A percentile compares a stretch with the other conserved stretches of the same genome.
phyloP scores from a whole-genome alignment of 805 yeast genomes.

The Tetrapisispora phaffii region DNA sequence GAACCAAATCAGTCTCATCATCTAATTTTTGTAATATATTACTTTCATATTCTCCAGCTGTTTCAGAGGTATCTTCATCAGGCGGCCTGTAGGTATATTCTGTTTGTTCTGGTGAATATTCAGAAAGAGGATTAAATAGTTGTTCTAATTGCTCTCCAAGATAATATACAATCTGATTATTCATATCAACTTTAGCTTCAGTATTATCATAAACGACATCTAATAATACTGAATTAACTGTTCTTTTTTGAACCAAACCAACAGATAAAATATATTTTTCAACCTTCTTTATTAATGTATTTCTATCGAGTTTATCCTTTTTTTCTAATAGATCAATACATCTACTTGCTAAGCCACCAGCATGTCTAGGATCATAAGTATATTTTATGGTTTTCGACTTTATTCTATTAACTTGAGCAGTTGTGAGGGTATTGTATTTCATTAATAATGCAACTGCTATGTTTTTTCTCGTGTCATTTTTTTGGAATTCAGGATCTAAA shows the following conservation, averaged over 20 bases:
- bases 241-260: slow-evolving; percentile 47
- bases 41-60: slow-evolving; percentile 12
- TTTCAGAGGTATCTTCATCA: slow-evolving; percentile 4
- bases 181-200: slow-evolving; percentile 45
- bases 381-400: slow-evolving; percentile 13
- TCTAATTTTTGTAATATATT: slow-evolving; percentile 14
- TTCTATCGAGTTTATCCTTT: slow-evolving; percentile 40
- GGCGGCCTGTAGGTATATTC: slow-evolving; percentile 65
- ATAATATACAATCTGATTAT: slow-evolving; percentile 64
- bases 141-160: slow-evolving; percentile 83
- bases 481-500: slow-evolving; percentile 38
- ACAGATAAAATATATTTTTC: slow-evolving; percentile 43
- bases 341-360: slow-evolving; percentile 66
- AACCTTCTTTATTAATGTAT: slow-evolving; percentile 22
- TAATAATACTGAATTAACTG: slow-evolving; percentile 43
- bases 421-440: slow-evolving; percentile 50
- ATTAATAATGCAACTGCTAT: slow-evolving; percentile 67
- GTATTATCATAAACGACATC: slow-evolving; percentile 67
- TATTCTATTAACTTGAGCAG: slow-evolving; percentile 8
- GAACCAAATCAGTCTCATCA: neutral
- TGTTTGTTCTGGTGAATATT: slow-evolving; percentile 85
- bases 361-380: slow-evolving; percentile 72
- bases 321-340: slow-evolving; percentile 31
- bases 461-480: slow-evolving; percentile 57
- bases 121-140: slow-evolving; percentile 79